phyloP scores from a whole-genome alignment of 768 basidiomycete genomes.

The Mycena vitilis region DNA sequence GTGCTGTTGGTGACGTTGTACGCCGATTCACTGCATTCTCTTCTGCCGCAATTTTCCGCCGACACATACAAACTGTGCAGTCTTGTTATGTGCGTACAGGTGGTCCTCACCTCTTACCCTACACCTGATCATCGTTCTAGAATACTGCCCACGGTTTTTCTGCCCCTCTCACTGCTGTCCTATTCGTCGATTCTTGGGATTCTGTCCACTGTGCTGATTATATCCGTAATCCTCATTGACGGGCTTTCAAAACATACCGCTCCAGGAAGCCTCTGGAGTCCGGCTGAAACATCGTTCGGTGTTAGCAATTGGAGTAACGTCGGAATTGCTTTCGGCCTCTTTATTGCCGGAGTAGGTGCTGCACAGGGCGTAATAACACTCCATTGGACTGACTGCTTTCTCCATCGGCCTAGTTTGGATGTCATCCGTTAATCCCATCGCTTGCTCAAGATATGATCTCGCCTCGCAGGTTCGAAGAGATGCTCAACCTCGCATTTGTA shows the following conservation, averaged over 20 bases:
- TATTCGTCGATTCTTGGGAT: constrained; percentile 91
- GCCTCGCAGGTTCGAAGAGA: constrained; percentile 80
- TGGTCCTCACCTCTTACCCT: constrained; percentile 4
- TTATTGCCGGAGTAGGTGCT: constrained; percentile 84
- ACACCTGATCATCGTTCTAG: constrained; percentile 51
- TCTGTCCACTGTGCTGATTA: constrained; percentile 78
- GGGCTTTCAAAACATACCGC: constrained; percentile 77
- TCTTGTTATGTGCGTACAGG: constrained; percentile 68
- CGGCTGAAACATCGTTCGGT: constrained; percentile 73
- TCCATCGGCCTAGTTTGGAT: constrained; percentile 71
- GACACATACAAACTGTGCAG: constrained; percentile 82
- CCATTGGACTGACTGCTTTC: background rate
- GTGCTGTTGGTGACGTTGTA: constrained; percentile 91
- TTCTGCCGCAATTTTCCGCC: constrained; percentile 75
- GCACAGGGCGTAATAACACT: background rate
- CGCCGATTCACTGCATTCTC: constrained; percentile 83
- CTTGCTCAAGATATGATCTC: constrained; percentile 91
- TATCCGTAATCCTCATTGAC: constrained; percentile 84
- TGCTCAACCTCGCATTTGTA: constrained; percentile 91
- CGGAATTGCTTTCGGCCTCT: constrained; percentile 86
- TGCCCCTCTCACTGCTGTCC: constrained; percentile 88
- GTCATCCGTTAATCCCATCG: constrained; percentile 93
- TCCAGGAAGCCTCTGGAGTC: constrained; percentile 86
- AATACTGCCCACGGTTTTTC: constrained; percentile 84
- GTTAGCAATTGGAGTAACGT: constrained; percentile 67